Evolutionary conservation across 768 basidiomycete genomes (phyloP), one percentile per base, ranked within the genome.

Genomic region (Lactarius hengduanensis): DNA sequence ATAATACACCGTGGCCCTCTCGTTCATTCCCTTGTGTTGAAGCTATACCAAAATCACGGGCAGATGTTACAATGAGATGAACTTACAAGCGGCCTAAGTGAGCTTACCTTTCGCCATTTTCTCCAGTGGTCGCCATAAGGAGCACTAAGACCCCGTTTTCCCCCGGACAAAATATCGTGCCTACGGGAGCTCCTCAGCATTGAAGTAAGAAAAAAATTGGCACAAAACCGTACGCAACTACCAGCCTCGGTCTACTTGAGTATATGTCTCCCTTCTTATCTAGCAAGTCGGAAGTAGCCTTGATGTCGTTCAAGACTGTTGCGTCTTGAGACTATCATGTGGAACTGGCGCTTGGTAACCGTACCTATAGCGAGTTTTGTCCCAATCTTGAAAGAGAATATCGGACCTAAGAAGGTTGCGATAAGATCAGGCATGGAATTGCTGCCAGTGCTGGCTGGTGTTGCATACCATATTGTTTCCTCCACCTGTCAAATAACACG

Each of bases 251-350:
- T 26, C 69, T 62, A 26, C 60, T 69, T 54, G 69, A 68, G 41
- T 68, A 68, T 41, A 62, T 68, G 18, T 70, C 66, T 16, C 66
- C 69, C n/a, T 60, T 61, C 43, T 64, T 64, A 10, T 70, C 68
- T 15, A 70, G 63, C 1, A 70, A 47, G 36, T 68, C 67, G 26
- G 57, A 30, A 10, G 63, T 36, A 1, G 57, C 43, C 13, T 67
- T 45, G 20, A 59, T 32, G 9, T 57, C 53, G 34, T 64, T 68
- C 8, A 70, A 30, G 15, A 68, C 66, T 68, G 54, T 15, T 22
- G 40, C 15, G n/a, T 41, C 6, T 30, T 60, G 18, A 58, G 54
- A 38, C 45, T 32, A n/a, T 30, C 26, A 55, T 45, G 18, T 32
- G 20, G n/a, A 20, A 26, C 1, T 3, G 41, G 16, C 0, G 4